phyloP scores from a whole-genome alignment of 1,139 yeast genomes.

The Pichia sp. region DNA sequence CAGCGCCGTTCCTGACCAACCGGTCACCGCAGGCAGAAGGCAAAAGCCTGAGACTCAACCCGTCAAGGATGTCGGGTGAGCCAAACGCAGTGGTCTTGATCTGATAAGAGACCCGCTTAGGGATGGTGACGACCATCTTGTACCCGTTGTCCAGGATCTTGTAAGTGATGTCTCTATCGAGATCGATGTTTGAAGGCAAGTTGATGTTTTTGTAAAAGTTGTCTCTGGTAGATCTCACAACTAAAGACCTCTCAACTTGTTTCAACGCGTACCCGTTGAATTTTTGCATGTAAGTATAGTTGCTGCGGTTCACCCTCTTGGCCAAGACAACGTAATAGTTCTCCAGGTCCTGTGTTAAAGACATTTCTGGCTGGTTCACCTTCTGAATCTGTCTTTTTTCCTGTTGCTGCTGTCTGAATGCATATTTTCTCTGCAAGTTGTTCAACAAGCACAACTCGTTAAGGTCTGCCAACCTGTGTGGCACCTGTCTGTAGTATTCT shows the following conservation, averaged over 20 bases:
- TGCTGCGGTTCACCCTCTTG: constrained; percentile 9
- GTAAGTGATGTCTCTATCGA: constrained; percentile 12
- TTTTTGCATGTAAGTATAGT: constrained; percentile 8
- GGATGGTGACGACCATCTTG: constrained; percentile 16
- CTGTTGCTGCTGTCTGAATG: constrained; percentile 13
- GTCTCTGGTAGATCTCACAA: constrained; percentile 19
- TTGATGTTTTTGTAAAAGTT: constrained; percentile 15
- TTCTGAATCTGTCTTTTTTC: constrained; percentile 13
- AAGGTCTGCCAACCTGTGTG: not conserved
- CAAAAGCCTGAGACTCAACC: not conserved
- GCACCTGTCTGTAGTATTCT: not conserved
- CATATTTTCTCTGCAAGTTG: constrained; percentile 15
- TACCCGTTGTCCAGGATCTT: constrained; percentile 16
- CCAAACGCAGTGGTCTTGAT: constrained; percentile 1
- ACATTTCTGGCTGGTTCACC: constrained; percentile 14
- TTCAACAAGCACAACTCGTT: constrained; percentile 12
- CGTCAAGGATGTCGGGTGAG: constrained; percentile 6
- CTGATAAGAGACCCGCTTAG: constrained; percentile 11
- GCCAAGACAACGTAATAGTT: constrained; percentile 17
- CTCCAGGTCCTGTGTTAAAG: constrained; percentile 9
- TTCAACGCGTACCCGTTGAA: constrained; percentile 18
- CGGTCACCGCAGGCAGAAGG: not conserved
- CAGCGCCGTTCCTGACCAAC: not conserved
- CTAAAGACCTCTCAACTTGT: constrained; percentile 12
- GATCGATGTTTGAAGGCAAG: constrained; percentile 19